Evolutionary conservation across 768 basidiomycete species (phyloP).

Genomic region (Pleurotus sapidus): DNA sequence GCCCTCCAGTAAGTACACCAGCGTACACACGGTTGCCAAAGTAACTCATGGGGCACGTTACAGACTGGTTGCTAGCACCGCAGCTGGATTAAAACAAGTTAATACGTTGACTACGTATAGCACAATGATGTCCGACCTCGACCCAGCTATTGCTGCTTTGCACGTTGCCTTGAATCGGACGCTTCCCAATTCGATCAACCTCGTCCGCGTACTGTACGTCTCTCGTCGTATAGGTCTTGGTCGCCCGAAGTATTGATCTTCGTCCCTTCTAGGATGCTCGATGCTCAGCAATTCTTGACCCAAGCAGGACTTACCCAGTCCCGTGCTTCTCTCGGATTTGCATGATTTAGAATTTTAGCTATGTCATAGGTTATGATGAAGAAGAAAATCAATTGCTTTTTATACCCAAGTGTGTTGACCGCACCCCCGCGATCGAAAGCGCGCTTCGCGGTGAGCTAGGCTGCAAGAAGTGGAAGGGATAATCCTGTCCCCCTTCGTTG

Average conservation of each 20-base stretch:
- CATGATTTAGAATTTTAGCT: neutral
- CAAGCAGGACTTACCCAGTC: slow-evolving; percentile 30
- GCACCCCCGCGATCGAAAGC: too few species aligned
- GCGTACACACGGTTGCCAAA: too few species aligned
- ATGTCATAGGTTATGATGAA: neutral
- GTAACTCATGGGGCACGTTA: neutral
- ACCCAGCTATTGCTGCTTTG: slow-evolving; percentile 24
- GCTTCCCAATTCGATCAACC: slow-evolving; percentile 19
- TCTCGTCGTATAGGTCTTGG: too few species aligned
- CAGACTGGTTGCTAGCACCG: slow-evolving; percentile 24
- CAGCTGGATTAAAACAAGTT: slow-evolving; percentile 27
- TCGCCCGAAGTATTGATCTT: neutral
- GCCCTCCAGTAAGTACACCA: slow-evolving; percentile 23
- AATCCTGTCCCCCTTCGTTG: too few species aligned
- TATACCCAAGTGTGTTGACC: too few species aligned
- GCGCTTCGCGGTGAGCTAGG: too few species aligned
- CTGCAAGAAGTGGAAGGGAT: too few species aligned
- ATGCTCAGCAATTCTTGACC: slow-evolving; percentile 31
- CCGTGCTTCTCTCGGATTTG: slow-evolving; percentile 29
- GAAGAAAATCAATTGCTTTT: too few species aligned
- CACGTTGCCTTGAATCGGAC: slow-evolving; percentile 25
- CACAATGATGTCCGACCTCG: slow-evolving; percentile 21
- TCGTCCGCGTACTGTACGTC: slow-evolving; percentile 29
- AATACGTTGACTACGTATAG: slow-evolving; percentile 20
- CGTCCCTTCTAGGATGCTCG: slow-evolving; percentile 24